Conservation (phyloP, 768 basidiomycete genomes). For the Boletus reticulatus region DNA sequence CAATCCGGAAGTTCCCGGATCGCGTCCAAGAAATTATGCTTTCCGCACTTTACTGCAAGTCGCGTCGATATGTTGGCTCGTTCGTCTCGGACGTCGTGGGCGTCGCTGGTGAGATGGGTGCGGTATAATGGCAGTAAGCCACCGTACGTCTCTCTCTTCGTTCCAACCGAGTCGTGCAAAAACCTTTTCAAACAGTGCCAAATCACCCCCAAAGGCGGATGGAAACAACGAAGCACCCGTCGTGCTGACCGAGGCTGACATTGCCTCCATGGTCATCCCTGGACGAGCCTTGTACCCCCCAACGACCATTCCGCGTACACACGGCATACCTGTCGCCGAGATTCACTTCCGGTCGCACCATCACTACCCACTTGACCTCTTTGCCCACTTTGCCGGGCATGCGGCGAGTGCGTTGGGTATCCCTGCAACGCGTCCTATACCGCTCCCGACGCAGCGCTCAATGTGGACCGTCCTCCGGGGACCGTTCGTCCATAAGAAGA, state of each 20-base stretch:
- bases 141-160: constrained; percentile 12
- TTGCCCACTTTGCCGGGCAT: constrained; percentile 80
- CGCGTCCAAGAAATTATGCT: not conserved
- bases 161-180: not conserved
- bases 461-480: constrained; percentile 84
- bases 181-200: not conserved
- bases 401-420: constrained; percentile 84
- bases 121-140: constrained; percentile 13
- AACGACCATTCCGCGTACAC: constrained; percentile 55
- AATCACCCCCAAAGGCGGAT: constrained; percentile 1
- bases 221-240: constrained; percentile 4
- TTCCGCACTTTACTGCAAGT: not conserved
- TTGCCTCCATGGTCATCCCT: constrained; percentile 56
- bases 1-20: too few relatives aligned
- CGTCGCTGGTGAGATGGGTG: constrained; percentile 19
- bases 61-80: constrained; percentile 32
- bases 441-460: constrained; percentile 70
- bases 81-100: constrained; percentile 16
- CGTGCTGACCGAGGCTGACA: constrained; percentile 36
- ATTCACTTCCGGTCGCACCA: constrained; percentile 84
- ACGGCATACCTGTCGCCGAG: constrained; percentile 73
- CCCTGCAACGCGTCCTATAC: constrained; percentile 61
- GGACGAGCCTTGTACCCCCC: constrained; percentile 59
- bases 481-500: constrained; percentile 92
- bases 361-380: constrained; percentile 65